phyloP scores from a whole-genome alignment of 176 grass and related monocot genomes.

The Oryza glumipatula region DNA sequence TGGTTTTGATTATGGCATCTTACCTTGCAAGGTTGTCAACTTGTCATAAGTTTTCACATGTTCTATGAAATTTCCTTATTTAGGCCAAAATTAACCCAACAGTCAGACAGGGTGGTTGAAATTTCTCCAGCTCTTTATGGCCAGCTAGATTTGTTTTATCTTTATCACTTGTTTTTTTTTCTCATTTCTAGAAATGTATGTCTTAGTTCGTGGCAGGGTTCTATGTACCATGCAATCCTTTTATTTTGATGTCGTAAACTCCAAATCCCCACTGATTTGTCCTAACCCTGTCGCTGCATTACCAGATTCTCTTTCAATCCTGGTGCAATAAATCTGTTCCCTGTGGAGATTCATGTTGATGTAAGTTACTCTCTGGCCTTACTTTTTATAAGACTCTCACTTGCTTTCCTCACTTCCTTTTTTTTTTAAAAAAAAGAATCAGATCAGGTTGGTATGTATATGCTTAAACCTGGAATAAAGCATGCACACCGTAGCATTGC shows the following conservation, averaged over 20 bases:
- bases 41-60: conserved; percentile 19
- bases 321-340: conserved; percentile 85
- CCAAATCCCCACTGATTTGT: neutral
- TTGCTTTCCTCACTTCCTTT: neutral
- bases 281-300: conserved; percentile 22
- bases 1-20: conserved; percentile 28
- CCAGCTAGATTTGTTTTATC: neutral
- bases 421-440: neutral
- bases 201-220: conserved; percentile 9
- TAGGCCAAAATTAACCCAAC: neutral
- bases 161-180: conserved; percentile 8
- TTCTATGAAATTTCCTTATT: neutral
- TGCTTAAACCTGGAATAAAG: conserved; percentile 3
- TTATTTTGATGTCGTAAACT: neutral
- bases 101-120: neutral
- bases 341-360: conserved; percentile 89
- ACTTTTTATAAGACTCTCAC: neutral
- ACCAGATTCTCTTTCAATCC: conserved; percentile 95
- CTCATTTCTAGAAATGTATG: neutral
- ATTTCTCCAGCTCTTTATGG: neutral
- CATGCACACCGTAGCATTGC: neutral
- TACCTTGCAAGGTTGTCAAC: neutral
- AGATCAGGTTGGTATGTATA: neutral
- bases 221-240: neutral
- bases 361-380: conserved; percentile 58